A percentile compares a stretch with the other conserved stretches of the same genome.
Conservation (phyloP, 2,329 filamentous ascomycete genomes). For the Apiospora hydei region DNA sequence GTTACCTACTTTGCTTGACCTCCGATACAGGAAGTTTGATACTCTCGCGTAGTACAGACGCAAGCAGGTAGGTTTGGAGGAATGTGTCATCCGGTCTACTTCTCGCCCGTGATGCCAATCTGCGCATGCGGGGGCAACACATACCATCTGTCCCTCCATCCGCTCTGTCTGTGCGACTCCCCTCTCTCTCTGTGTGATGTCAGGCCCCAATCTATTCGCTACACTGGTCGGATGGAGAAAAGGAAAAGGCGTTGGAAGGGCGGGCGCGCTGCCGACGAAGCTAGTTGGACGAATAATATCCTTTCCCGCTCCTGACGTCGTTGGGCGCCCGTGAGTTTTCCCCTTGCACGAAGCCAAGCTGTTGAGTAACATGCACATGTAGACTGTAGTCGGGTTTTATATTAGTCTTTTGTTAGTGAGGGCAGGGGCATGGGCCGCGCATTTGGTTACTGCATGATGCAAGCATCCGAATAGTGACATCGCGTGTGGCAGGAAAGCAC, state of each 20-base stretch:
- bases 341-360: not conserved
- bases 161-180: not conserved
- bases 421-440: not conserved
- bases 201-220: not conserved
- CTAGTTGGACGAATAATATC: conserved; percentile 6
- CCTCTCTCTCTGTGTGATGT: not conserved
- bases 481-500: not conserved
- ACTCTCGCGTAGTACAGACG: not conserved
- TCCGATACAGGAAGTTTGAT: conserved; percentile 3
- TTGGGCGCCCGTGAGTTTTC: not conserved
- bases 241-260: not conserved
- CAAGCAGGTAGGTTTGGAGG: not conserved
- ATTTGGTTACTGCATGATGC: not conserved
- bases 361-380: not conserved
- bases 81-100: not conserved
- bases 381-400: conserved; percentile 16
- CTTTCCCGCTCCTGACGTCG: conserved; percentile 17
- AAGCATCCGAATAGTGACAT: conserved; percentile 4
- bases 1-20: not conserved
- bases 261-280: not conserved
- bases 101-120: not conserved
- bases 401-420: not conserved
- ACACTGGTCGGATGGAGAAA: not conserved
- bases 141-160: not conserved
- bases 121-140: not conserved